phyloP scores from a whole-genome alignment of 441 rosid species.

The Adansonia madagascariensis region DNA sequence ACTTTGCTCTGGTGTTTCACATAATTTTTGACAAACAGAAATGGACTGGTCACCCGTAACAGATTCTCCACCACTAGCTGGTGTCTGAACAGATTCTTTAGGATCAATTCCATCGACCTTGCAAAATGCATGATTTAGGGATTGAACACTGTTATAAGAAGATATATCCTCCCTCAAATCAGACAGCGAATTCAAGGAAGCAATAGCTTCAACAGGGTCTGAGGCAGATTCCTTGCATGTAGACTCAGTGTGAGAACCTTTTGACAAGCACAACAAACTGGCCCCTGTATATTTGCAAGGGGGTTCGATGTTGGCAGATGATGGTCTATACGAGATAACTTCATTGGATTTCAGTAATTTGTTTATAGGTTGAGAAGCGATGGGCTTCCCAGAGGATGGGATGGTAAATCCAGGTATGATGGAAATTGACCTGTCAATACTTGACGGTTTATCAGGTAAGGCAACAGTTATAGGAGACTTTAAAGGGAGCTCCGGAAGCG shows the following conservation, averaged over 20 bases:
- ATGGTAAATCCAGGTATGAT: slow-evolving; percentile 66
- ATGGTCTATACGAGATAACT: slow-evolving; percentile 34
- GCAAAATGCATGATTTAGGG: slow-evolving; percentile 35
- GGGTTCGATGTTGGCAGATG: slow-evolving; percentile 41
- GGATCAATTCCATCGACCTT: slow-evolving; percentile 42
- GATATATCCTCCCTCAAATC: slow-evolving; percentile 34
- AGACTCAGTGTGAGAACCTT: slow-evolving; percentile 39
- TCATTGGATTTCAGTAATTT: slow-evolving; percentile 43
- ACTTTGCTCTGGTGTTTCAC: slow-evolving; percentile 40
- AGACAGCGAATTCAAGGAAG: slow-evolving; percentile 32
- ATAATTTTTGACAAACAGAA: slow-evolving; percentile 36
- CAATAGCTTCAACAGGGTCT: slow-evolving; percentile 30
- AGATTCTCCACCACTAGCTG: slow-evolving; percentile 37
- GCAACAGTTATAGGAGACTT: slow-evolving; percentile 73
- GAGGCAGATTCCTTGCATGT: slow-evolving; percentile 26
- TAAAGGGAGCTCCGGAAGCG: slow-evolving; percentile 71
- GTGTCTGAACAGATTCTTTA: slow-evolving; percentile 41
- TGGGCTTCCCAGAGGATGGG: slow-evolving; percentile 47
- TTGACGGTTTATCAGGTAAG: slow-evolving; percentile 64
- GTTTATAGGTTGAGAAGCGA: slow-evolving; percentile 38
- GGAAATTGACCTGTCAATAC: slow-evolving; percentile 69
- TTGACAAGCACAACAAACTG: slow-evolving; percentile 42
- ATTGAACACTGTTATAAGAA: slow-evolving; percentile 31
- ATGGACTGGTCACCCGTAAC: slow-evolving; percentile 35
- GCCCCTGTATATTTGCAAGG: slow-evolving; percentile 41